Evolutionary conservation across 371 early-diverging fungal species (phyloP).

Genomic region (Apophysomyces variabilis): DNA sequence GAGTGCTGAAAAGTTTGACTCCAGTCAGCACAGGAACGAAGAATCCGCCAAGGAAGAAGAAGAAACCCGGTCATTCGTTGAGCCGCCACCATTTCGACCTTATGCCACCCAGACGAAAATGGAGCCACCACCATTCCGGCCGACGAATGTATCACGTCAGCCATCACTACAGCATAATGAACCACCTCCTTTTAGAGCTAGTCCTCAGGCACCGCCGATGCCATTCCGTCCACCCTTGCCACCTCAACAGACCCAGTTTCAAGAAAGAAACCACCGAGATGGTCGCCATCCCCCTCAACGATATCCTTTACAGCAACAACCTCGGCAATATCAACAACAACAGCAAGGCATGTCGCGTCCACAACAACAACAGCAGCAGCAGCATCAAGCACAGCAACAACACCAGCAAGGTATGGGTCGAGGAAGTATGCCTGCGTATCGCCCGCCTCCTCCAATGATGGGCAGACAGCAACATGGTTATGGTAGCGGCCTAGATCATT

Average conservation of each 20-base stretch:
- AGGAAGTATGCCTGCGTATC: constrained; percentile 12
- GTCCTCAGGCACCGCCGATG: constrained; percentile 12
- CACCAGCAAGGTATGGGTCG: constrained; percentile 5
- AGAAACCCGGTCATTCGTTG: constrained; percentile 32
- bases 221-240: constrained; percentile 17
- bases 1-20: constrained; percentile 61
- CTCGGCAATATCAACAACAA: constrained; percentile 17
- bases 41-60: constrained; percentile 54
- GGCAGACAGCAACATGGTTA: constrained; percentile 2
- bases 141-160: constrained; percentile 31
- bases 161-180: constrained; percentile 25
- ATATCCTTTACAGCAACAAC: constrained; percentile 4
- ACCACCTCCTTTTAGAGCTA: constrained; percentile 43
- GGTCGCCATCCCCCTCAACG: neutral
- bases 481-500: neutral
- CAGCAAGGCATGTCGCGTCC: constrained; percentile 11
- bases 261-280: constrained; percentile 1
- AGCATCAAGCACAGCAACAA: constrained; percentile 17
- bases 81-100: constrained; percentile 55
- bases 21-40: constrained; percentile 59
- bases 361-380: constrained; percentile 4
- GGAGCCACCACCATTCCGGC: constrained; percentile 48
- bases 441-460: constrained; percentile 20
- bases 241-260: constrained; percentile 7
- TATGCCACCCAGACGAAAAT: constrained; percentile 41